These are phyloP conservation scores for Dichotomopilus funicola DNA, from an alignment of 2,329 filamentous ascomycete genomes.

Conservation along the genomic window DNA sequence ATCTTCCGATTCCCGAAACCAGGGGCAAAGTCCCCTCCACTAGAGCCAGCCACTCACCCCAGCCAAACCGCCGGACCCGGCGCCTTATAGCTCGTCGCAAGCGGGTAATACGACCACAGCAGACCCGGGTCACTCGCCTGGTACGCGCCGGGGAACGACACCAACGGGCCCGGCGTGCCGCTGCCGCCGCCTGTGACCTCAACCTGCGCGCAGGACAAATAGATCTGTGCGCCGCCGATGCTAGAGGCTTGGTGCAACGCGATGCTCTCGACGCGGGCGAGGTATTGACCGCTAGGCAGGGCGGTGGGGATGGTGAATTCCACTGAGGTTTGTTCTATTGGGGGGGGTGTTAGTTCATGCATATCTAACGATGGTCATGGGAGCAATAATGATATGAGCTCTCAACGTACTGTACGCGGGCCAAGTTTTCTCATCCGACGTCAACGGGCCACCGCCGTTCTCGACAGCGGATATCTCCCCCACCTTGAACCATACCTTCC, in stretches of 20 bases:
- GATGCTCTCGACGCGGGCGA: conserved; percentile 42
- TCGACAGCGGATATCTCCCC: conserved; percentile 20
- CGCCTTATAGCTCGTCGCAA: conserved; percentile 17
- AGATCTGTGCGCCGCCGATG: conserved; percentile 39
- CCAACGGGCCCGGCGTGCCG: conserved; percentile 28
- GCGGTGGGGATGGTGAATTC: conserved; percentile 31
- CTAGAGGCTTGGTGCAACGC: conserved; percentile 35
- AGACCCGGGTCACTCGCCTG: conserved; percentile 5
- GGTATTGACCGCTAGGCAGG: conserved; percentile 31
- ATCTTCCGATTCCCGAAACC: no score
- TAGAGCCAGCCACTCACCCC: background rate
- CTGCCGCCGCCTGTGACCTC: conserved; percentile 38
- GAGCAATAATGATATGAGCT: no score
- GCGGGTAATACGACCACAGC: conserved; percentile 17
- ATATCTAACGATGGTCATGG: no score
- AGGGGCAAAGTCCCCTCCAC: no score
- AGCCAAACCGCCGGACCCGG: conserved; percentile 16
- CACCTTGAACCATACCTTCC: conserved; percentile 31
- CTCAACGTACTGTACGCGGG: conserved; percentile 14
- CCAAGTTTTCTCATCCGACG: conserved; percentile 6
- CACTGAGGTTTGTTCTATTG: no score
- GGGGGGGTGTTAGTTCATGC: no score
- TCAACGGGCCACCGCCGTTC: conserved; percentile 1
- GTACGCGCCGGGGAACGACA: conserved; percentile 11
- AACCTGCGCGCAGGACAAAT: conserved; percentile 41